Evolutionary conservation across 2,329 filamentous ascomycete species (phyloP).

Genomic region (Stachybotrys elegans): DNA sequence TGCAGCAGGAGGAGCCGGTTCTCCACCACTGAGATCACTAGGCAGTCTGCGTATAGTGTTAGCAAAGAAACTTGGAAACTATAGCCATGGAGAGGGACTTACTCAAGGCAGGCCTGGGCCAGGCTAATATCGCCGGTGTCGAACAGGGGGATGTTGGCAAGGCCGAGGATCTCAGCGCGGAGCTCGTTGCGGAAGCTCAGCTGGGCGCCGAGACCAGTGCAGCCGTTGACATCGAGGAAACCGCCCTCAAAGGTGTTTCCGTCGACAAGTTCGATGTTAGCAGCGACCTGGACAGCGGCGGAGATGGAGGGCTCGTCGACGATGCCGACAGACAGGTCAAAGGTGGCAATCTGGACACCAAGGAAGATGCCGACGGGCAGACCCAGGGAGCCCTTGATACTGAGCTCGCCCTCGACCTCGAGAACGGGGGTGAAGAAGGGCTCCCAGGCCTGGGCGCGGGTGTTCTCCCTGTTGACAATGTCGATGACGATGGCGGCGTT

Average conservation of each 20-base stretch:
- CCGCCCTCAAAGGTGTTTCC: conserved; percentile 10
- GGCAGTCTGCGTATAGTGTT: too few species aligned
- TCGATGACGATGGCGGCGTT: conserved; percentile 17
- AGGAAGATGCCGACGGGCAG: conserved; percentile 21
- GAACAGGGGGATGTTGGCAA: conserved; percentile 10
- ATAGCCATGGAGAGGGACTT: too few species aligned
- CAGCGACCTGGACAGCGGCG: conserved; percentile 14
- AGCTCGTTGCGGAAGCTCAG: conserved; percentile 23
- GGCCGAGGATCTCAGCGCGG: conserved; percentile 12
- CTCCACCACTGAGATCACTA: too few species aligned
- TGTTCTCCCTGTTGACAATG: conserved; percentile 15
- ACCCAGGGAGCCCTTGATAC: conserved; percentile 18
- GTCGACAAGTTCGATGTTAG: conserved; percentile 7
- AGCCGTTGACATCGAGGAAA: conserved; percentile 15
- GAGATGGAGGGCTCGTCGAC: conserved; percentile 23
- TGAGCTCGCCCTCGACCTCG: conserved; percentile 20
- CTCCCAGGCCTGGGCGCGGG: conserved; percentile 14
- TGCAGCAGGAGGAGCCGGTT: too few species aligned
- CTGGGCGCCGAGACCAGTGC: conserved; percentile 19
- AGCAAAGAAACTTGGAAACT: too few species aligned
- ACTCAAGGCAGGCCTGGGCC: conserved; percentile 15
- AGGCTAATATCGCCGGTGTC: conserved; percentile 17
- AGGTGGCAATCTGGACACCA: conserved; percentile 15
- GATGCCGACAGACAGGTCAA: conserved; percentile 15
- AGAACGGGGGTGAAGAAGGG: conserved; percentile 23